These are phyloP conservation scores for Calocybe indica DNA, from an alignment of 768 basidiomycete genomes.

Conservation along the genomic window DNA sequence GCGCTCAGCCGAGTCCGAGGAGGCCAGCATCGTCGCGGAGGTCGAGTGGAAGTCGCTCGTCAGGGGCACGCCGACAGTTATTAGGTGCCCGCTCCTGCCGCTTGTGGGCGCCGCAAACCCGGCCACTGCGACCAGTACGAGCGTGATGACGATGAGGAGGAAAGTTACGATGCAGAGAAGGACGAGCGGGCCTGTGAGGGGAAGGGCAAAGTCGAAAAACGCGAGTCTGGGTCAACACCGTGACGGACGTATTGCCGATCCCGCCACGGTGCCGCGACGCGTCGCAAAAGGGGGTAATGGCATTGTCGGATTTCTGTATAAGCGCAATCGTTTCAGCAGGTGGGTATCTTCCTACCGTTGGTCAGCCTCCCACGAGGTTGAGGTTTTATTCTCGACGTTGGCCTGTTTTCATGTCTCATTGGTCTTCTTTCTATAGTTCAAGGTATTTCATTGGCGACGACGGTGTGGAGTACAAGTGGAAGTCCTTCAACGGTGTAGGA, in stretches of 20 bases:
- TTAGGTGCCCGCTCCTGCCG: slow-evolving; percentile 23
- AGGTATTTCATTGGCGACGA: slow-evolving; percentile 47
- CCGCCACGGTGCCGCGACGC: slow-evolving; percentile 25
- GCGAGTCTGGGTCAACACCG: background rate
- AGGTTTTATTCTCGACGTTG: background rate
- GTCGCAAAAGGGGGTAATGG: slow-evolving; percentile 21
- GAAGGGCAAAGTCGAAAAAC: too few species aligned
- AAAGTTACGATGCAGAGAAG: too few species aligned
- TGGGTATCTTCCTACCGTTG: slow-evolving; percentile 17
- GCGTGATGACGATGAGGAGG: too few species aligned
- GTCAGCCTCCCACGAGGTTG: background rate
- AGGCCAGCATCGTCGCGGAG: slow-evolving; percentile 40
- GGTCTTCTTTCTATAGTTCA: slow-evolving; percentile 22
- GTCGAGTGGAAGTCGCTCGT: slow-evolving; percentile 35
- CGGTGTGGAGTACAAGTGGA: slow-evolving; percentile 46
- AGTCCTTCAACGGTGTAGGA: slow-evolving; percentile 29
- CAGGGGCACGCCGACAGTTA: slow-evolving; percentile 34
- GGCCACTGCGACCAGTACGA: too few species aligned
- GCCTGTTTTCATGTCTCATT: background rate
- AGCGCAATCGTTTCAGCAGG: slow-evolving; percentile 34
- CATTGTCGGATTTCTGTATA: slow-evolving; percentile 37
- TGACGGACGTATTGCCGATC: background rate
- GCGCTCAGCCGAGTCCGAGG: slow-evolving; percentile 29
- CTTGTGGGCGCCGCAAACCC: too few species aligned
- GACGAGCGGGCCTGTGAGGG: too few species aligned